These are phyloP conservation scores for Lachnellula arida DNA, from an alignment of 2,329 filamentous ascomycete species.

Conservation along the genomic window DNA sequence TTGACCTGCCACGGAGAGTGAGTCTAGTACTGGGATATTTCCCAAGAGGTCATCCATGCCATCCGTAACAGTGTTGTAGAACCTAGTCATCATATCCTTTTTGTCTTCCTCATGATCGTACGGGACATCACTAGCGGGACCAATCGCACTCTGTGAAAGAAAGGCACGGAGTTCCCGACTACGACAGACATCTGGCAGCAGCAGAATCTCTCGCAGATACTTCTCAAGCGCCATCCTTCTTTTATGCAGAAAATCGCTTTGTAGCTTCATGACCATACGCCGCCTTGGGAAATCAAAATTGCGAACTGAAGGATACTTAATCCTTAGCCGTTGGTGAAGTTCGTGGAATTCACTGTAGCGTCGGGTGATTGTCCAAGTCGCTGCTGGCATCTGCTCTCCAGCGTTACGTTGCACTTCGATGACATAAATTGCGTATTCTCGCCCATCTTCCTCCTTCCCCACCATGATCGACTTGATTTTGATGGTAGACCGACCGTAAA, in stretches of 20 bases:
- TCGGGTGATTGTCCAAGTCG: conserved; percentile 86
- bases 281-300: conserved; percentile 88
- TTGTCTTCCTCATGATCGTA: conserved; percentile 56
- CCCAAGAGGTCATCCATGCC: conserved; percentile 98
- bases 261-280: conserved; percentile 91
- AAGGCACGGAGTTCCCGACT: conserved; percentile 90
- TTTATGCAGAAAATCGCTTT: conserved; percentile 93
- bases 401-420: conserved; percentile 87
- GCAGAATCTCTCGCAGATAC: conserved; percentile 76
- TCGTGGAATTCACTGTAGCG: conserved; percentile 97
- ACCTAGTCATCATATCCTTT: conserved; percentile 84
- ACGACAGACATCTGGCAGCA: conserved; percentile 87
- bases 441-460: conserved; percentile 84
- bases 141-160: conserved; percentile 79
- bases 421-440: conserved; percentile 89
- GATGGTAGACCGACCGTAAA: conserved; percentile 87
- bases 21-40: conserved; percentile 92
- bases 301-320: conserved; percentile 80
- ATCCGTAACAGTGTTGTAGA: conserved; percentile 95
- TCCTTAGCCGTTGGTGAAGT: conserved; percentile 81
- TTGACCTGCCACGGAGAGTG: conserved; percentile 87
- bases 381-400: conserved; percentile 94
- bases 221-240: conserved; percentile 76
- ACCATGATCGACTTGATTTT: conserved; percentile 92
- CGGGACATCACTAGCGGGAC: conserved; percentile 50